Conservation (phyloP, 768 basidiomycete species). For the Candolleomyces aberdarensis region DNA sequence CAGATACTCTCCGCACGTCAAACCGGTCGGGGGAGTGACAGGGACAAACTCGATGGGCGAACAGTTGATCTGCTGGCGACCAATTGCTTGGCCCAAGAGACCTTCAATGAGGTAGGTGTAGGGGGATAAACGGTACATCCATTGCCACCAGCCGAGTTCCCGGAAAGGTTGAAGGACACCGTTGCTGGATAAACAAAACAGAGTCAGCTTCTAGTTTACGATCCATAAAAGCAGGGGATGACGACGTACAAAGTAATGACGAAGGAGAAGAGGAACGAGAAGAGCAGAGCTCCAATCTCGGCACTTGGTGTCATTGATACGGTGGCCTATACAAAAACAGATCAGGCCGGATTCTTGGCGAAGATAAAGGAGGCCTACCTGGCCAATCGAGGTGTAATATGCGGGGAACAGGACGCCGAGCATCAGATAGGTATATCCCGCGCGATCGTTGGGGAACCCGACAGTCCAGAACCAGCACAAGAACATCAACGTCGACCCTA, state of each 20-base stretch:
- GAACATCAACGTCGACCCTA: constrained; percentile 57
- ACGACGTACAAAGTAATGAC: constrained; percentile 53
- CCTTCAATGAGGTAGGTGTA: constrained; percentile 52
- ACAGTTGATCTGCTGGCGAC: constrained; percentile 43
- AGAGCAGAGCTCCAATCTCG: constrained; percentile 56
- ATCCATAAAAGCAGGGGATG: neutral
- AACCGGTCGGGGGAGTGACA: constrained; percentile 50
- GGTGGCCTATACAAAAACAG: constrained; percentile 38
- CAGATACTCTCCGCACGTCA: constrained; percentile 54
- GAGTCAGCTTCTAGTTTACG: neutral
- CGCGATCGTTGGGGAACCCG: constrained; percentile 51
- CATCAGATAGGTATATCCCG: constrained; percentile 59
- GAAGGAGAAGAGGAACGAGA: constrained; percentile 58
- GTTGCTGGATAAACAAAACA: constrained; percentile 32
- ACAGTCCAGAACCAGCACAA: constrained; percentile 72
- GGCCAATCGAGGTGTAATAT: constrained; percentile 60
- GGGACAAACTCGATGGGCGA: constrained; percentile 47
- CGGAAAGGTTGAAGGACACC: constrained; percentile 65
- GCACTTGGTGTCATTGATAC: constrained; percentile 58
- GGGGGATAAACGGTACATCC: constrained; percentile 48
- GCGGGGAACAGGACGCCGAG: constrained; percentile 52
- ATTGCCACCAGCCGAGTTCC: constrained; percentile 61
- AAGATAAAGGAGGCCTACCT: constrained; percentile 24
- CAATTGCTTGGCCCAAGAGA: constrained; percentile 46
- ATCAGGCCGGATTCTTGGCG: constrained; percentile 4